Percentiles rank a stretch among this genome's conserved stretches.
Evolutionary conservation across 805 yeast species (phyloP).

Genomic region (Pichia scutulata): DNA sequence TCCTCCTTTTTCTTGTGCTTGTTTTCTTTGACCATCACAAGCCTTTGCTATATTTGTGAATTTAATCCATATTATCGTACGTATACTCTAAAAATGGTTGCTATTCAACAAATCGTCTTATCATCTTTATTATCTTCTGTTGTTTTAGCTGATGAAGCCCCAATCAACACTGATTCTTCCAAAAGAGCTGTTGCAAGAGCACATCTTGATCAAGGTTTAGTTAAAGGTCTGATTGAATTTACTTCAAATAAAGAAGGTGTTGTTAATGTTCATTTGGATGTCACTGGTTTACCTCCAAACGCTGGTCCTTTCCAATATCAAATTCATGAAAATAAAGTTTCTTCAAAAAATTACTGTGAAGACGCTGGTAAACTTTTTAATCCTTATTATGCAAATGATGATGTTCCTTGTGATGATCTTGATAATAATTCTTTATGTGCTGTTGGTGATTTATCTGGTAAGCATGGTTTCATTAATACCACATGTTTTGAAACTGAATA

Average conservation of each 20-base stretch:
- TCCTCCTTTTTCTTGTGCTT: neutral
- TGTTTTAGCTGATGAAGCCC: constrained; percentile 32
- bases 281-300: constrained; percentile 57
- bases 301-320: constrained; percentile 69
- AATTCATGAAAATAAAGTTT: constrained; percentile 52
- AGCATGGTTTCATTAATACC: constrained; percentile 65
- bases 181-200: constrained; percentile 47
- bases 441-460: constrained; percentile 72
- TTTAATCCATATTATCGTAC: neutral
- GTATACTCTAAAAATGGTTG: constrained; percentile 14
- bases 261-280: constrained; percentile 60
- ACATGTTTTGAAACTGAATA: constrained; percentile 61
- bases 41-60: constrained; percentile 1
- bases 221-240: constrained; percentile 50
- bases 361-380: constrained; percentile 52
- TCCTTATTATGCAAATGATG: constrained; percentile 50
- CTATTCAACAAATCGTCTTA: constrained; percentile 2
- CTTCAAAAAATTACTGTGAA: constrained; percentile 44
- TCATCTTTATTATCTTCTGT: constrained; percentile 37
- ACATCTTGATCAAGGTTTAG: constrained; percentile 40
- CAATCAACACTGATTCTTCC: constrained; percentile 43
- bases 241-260: constrained; percentile 43
- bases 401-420: constrained; percentile 40
- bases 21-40: neutral
- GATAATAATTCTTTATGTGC: constrained; percentile 52